phyloP scores from a whole-genome alignment of 208 protist genomes.

The Wallacemonas rigidus region DNA sequence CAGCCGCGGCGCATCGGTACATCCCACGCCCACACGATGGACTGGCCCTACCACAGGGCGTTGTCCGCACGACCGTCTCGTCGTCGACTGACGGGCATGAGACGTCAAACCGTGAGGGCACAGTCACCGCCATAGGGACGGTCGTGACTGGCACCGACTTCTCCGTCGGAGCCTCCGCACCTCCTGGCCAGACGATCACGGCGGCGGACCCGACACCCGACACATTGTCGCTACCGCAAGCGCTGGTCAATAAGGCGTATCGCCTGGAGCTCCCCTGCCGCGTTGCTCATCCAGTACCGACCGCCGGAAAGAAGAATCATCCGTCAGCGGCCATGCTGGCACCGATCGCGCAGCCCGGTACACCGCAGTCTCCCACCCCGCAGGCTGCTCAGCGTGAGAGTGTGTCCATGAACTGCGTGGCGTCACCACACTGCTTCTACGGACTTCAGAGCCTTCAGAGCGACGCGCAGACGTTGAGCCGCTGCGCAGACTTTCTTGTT shows the following conservation, averaged over 20 bases:
- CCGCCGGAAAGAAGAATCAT: neutral
- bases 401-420: slow-evolving; percentile 42
- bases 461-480: slow-evolving; percentile 29
- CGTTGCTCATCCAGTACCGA: neutral
- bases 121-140: neutral
- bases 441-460: slow-evolving; percentile 44
- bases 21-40: neutral
- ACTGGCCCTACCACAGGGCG: neutral
- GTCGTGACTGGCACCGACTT: neutral
- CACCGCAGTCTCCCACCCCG: neutral
- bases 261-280: slow-evolving; percentile 43
- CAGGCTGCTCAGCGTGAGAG: neutral
- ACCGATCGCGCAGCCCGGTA: neutral
- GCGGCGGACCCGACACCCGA: slow-evolving; percentile 17
- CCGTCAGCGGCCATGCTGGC: neutral
- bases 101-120: too few species aligned
- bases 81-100: neutral
- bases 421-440: slow-evolving; percentile 54
- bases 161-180: neutral
- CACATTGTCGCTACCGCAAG: slow-evolving; percentile 17
- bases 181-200: neutral
- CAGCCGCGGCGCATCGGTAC: slow-evolving; percentile 8
- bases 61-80: neutral
- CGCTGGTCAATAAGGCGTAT: slow-evolving; percentile 44
- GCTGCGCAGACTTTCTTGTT: slow-evolving; percentile 37